Conservation (phyloP, 441 rosid species). For the Monsonia emarginata region DNA sequence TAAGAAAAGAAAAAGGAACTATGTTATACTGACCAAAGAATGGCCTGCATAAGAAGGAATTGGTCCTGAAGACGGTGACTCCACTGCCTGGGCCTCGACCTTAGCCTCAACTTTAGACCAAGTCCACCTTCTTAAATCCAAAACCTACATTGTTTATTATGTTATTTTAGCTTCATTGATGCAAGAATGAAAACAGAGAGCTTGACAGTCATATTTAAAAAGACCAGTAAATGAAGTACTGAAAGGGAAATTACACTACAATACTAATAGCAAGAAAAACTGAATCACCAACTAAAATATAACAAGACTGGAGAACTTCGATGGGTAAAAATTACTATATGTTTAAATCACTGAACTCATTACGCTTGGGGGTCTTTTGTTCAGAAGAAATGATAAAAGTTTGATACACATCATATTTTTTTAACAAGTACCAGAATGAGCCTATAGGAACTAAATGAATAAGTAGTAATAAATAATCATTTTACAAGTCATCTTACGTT, state of each 20-base stretch:
- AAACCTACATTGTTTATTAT: slow-evolving; percentile 45
- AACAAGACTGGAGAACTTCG: not conserved
- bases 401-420: no score
- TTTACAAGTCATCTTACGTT: no score
- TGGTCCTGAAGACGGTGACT: slow-evolving; percentile 35
- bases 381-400: no score
- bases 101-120: slow-evolving; percentile 86
- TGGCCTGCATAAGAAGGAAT: slow-evolving; percentile 85
- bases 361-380: no score
- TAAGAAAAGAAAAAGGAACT: slow-evolving; percentile 15
- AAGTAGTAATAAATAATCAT: no score
- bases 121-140: slow-evolving; percentile 88
- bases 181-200: not conserved
- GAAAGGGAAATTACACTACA: not conserved
- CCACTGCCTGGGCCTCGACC: slow-evolving; percentile 41
- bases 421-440: no score
- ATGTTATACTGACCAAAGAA: slow-evolving; percentile 61
- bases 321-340: not conserved
- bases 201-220: not conserved
- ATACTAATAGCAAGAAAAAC: not conserved
- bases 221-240: not conserved
- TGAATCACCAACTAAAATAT: not conserved
- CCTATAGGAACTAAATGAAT: no score
- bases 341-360: slow-evolving; percentile 1
- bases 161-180: not conserved